phyloP scores from a whole-genome alignment of 2,329 filamentous ascomycete genomes.

The Pyrenochaeta sp. region DNA sequence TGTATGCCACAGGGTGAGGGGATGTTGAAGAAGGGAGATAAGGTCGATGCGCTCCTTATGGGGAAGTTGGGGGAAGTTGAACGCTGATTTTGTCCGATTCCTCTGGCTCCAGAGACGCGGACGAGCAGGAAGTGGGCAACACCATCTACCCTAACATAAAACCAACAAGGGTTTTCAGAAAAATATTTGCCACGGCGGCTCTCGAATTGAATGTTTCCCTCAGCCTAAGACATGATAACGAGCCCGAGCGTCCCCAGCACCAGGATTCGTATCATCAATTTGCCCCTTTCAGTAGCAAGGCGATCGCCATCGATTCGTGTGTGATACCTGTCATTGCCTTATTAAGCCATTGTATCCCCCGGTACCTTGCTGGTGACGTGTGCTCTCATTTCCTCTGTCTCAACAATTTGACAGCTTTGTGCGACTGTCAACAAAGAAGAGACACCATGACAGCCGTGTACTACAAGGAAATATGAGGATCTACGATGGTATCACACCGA shows the following conservation, averaged over 20 bases:
- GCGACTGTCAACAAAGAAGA: background rate
- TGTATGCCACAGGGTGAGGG: constrained; percentile 74
- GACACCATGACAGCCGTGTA: background rate
- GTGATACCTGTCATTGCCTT: constrained; percentile 32
- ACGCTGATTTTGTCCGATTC: background rate
- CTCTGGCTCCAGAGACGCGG: background rate
- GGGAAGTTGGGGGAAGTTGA: constrained; percentile 32
- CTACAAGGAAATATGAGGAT: background rate
- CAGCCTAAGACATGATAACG: background rate
- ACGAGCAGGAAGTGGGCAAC: background rate
- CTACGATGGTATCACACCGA: background rate
- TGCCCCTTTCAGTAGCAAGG: constrained; percentile 32
- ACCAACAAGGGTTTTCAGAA: background rate
- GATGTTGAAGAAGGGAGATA: constrained; percentile 71
- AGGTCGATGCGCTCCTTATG: constrained; percentile 83
- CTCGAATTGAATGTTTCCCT: background rate
- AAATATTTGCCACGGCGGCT: background rate
- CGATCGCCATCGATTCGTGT: constrained; percentile 20
- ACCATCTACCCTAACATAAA: background rate
- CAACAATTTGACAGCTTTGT: constrained; percentile 1
- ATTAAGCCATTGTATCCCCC: background rate
- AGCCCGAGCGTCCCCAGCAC: constrained; percentile 4
- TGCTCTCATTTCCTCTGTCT: background rate
- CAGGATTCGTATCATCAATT: constrained; percentile 7
- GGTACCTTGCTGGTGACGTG: background rate